Base-by-base conservation (phyloP, 176 grass and related monocot genomes). In the Otatea glauca region DNA sequence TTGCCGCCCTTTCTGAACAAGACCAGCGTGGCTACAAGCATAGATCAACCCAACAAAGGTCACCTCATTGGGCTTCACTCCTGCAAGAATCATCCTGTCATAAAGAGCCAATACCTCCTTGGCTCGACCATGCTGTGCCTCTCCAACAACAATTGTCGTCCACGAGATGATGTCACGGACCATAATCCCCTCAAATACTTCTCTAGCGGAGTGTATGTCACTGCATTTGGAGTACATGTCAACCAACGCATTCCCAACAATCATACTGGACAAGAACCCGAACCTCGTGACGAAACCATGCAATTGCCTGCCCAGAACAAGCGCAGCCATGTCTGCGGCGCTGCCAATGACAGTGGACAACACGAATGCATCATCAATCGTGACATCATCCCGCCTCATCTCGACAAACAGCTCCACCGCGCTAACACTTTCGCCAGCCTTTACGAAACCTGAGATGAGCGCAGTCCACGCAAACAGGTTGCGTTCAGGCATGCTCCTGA, bases 171-270 rank as follows among this genome's bases (percentile, higher is more conserved):
- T 68, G n/a, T 93, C 96, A 38, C 77, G 84, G 25, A 50, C 11
- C 16, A 70, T 21, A 47, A 93, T 87, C 55, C 82, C 82, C 54
- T 92, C 77, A 77, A 95, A 98, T 35, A 98, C 87, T 63, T 89
- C 90, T 88, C 93, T 91, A 21, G 96, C 96, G 39, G 89, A 94
- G 21, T 83, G 75, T 82, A 98, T 90, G 53, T 92, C 91, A n/a
- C 89, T 93, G 63, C 96, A 98, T 80, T 98, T 95, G 14, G 96
- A 92, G 77, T 98, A 98, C 91, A 98, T 95, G 86, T 95, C 93
- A 25, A 95, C 83, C 63, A 98, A 63, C 10, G 93, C 85, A 66
- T 98, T 98, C 6, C 89, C 81, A 55, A 95, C 47, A 63, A 95
- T 87, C 48, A 89, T 86, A 71, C 81, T 86, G 60, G 77, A 88